A percentile compares a stretch with the other conserved stretches of the same genome.
Evolutionary conservation across 2,329 filamentous ascomycete genomes (phyloP).

Genomic region (Diaporthe sp.): DNA sequence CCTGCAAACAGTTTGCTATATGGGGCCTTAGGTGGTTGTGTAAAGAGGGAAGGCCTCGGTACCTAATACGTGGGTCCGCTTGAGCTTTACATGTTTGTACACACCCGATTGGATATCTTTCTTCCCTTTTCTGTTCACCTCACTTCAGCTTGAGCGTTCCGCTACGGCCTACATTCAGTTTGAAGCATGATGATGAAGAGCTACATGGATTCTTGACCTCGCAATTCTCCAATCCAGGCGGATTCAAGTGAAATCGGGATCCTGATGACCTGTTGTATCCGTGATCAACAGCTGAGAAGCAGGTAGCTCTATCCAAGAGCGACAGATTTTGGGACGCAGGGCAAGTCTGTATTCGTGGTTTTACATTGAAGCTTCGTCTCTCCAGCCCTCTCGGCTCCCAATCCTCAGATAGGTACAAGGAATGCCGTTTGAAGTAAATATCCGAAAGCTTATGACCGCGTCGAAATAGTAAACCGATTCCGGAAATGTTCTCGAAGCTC

Average conservation of each 20-base stretch:
- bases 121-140: background rate
- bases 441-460: background rate
- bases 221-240: background rate
- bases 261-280: background rate
- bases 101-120: background rate
- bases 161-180: background rate
- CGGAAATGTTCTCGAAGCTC: slow-evolving; percentile 34
- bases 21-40: no score
- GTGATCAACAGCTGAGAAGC: background rate
- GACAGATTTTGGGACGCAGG: background rate
- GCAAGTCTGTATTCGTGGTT: background rate
- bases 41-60: background rate
- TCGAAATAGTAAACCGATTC: background rate
- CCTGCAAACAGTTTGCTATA: background rate
- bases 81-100: background rate
- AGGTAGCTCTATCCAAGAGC: background rate
- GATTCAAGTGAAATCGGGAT: background rate
- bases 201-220: background rate
- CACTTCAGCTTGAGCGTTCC: background rate
- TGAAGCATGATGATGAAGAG: background rate
- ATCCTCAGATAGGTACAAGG: background rate
- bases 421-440: background rate
- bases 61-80: no score
- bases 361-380: background rate
- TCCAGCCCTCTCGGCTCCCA: background rate